Evolutionary conservation across 2,329 filamentous ascomycete genomes (phyloP).

Genomic region (Paracoccidioides lutzii): DNA sequence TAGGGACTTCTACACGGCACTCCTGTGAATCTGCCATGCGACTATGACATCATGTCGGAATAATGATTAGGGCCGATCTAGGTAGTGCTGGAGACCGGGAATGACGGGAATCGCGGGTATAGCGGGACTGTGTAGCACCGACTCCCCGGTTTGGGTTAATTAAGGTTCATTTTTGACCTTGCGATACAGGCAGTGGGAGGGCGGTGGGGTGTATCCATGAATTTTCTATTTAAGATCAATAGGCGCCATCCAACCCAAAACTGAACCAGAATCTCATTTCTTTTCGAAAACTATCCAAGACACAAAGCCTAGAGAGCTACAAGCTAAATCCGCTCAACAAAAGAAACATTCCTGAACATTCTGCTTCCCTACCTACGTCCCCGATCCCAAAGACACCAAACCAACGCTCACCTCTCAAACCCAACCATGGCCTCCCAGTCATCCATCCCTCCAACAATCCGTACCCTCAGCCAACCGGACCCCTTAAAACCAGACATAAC

Average conservation of each 20-base stretch:
- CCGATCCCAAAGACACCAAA: not conserved
- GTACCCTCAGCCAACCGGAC: conserved; percentile 1
- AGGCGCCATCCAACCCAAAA: too few species aligned
- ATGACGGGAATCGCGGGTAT: not conserved
- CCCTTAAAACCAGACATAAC: not conserved
- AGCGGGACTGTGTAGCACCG: not conserved
- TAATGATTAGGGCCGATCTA: not conserved
- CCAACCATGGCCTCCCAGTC: not conserved
- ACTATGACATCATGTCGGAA: too few species aligned
- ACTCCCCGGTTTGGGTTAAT: not conserved
- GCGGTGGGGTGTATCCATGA: not conserved
- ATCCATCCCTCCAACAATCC: not conserved
- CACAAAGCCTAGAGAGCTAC: too few species aligned
- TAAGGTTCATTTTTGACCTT: not conserved
- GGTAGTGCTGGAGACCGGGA: not conserved
- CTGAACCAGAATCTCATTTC: too few species aligned
- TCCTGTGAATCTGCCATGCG: too few species aligned
- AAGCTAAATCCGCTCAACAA: too few species aligned
- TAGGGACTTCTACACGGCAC: too few species aligned
- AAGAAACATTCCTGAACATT: not conserved
- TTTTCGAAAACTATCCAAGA: too few species aligned
- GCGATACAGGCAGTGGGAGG: not conserved
- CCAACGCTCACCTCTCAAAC: not conserved
- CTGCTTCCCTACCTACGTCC: not conserved
- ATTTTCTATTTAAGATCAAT: too few species aligned